phyloP scores from a whole-genome alignment of 768 basidiomycete genomes.

The Leccinum longicurvipes region DNA sequence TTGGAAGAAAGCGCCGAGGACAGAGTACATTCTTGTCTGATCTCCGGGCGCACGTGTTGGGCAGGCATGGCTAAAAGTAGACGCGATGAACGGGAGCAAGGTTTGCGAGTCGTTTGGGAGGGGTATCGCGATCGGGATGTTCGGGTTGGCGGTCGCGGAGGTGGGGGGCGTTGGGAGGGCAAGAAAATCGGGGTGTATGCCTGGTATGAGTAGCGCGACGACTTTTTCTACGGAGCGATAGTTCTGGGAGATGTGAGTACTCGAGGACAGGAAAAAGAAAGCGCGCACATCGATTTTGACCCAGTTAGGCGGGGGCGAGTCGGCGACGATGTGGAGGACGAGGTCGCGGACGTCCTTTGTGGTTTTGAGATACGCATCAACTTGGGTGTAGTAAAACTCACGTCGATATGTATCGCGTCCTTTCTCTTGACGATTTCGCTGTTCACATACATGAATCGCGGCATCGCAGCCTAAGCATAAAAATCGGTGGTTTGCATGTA shows the following conservation, averaged over 20 bases:
- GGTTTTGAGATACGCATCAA: neutral
- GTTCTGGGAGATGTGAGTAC: slow-evolving; percentile 48
- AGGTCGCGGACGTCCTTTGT: slow-evolving; percentile 85
- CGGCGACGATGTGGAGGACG: slow-evolving; percentile 74
- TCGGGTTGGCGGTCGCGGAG: slow-evolving; percentile 56
- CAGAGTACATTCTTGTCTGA: slow-evolving; percentile 76
- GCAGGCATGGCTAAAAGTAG: slow-evolving; percentile 87
- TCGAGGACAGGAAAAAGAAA: neutral
- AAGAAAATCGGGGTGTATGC: slow-evolving; percentile 73
- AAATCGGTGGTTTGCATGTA: neutral
- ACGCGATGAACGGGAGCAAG: slow-evolving; percentile 63
- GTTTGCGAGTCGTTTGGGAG: slow-evolving; percentile 32
- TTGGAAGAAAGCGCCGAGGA: slow-evolving; percentile 79
- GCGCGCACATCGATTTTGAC: slow-evolving; percentile 70
- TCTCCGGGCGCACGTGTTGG: slow-evolving; percentile 94
- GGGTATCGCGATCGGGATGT: slow-evolving; percentile 51
- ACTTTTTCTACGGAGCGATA: slow-evolving; percentile 70
- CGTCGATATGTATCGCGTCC: slow-evolving; percentile 77
- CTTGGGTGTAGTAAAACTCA: slow-evolving; percentile 35
- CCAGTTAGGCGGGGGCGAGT: slow-evolving; percentile 85
- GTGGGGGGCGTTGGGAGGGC: slow-evolving; percentile 70
- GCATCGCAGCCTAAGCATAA: slow-evolving; percentile 30
- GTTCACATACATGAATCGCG: slow-evolving; percentile 80
- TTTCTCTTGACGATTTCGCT: slow-evolving; percentile 70
- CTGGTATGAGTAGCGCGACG: slow-evolving; percentile 81